Evolutionary conservation across 116 monocot species (phyloP).

Genomic region (Dioscorea cayenensis): DNA sequence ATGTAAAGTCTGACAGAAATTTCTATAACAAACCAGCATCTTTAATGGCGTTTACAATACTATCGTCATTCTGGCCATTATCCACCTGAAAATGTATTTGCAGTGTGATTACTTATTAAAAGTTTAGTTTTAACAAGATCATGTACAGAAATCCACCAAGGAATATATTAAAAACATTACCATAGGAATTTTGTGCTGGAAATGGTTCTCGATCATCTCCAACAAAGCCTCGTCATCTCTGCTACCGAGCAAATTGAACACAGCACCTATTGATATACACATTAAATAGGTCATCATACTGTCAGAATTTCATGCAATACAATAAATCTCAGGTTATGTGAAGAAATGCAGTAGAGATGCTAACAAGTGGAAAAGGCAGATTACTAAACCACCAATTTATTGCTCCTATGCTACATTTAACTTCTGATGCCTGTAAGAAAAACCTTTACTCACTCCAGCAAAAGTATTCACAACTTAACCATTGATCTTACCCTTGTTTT

Average conservation of each 20-base stretch:
- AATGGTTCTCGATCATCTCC: constrained; percentile 83
- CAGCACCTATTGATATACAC: constrained; percentile 52
- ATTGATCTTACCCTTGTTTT: too few relatives aligned
- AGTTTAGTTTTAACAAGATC: too few relatives aligned
- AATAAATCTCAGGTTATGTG: too few relatives aligned
- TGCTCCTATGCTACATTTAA: too few relatives aligned
- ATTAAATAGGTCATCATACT: not conserved
- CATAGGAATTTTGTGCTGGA: constrained; percentile 52
- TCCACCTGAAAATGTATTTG: constrained; percentile 31
- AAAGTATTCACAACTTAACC: too few relatives aligned
- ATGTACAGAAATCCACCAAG: not conserved
- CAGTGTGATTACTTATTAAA: not conserved
- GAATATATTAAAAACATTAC: constrained; percentile 19
- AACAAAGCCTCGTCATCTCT: constrained; percentile 45
- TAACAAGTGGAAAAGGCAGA: too few relatives aligned
- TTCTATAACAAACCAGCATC: constrained; percentile 55
- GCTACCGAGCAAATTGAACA: constrained; percentile 67
- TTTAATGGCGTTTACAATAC: constrained; percentile 61
- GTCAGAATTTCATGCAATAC: not conserved
- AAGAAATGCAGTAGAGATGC: too few relatives aligned
- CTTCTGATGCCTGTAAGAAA: too few relatives aligned
- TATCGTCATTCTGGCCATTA: constrained; percentile 53
- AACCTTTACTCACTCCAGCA: too few relatives aligned
- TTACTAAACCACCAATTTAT: too few relatives aligned
- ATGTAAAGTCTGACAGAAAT: not conserved